phyloP scores from a whole-genome alignment of 2,329 filamentous ascomycete species.

The Mollisiaceae sp. region DNA sequence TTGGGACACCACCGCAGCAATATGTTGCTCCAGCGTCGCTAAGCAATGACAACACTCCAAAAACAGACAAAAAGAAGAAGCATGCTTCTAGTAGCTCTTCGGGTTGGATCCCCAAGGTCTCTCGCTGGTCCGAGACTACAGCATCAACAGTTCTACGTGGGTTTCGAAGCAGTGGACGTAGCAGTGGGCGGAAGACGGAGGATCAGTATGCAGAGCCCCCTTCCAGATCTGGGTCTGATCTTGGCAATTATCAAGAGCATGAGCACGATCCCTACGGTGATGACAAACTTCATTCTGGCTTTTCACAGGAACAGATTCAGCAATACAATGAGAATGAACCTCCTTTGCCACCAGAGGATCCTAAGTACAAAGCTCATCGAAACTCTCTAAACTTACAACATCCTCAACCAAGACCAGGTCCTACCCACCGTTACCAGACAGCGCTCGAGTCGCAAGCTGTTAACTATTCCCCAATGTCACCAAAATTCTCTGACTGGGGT shows the following conservation, averaged over 20 bases:
- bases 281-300: constrained; percentile 64
- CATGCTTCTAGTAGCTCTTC: constrained; percentile 86
- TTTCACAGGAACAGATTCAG: constrained; percentile 55
- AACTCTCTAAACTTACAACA: constrained; percentile 82
- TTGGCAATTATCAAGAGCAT: constrained; percentile 65
- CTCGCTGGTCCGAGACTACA: constrained; percentile 96
- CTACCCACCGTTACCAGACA: constrained; percentile 75
- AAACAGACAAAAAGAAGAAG: constrained; percentile 75
- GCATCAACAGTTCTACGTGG: constrained; percentile 83
- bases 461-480: constrained; percentile 64
- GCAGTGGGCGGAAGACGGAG: constrained; percentile 64
- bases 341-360: constrained; percentile 58
- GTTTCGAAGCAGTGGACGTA: constrained; percentile 69
- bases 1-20: constrained; percentile 64
- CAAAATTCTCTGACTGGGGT: constrained; percentile 66
- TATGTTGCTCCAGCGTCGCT: constrained; percentile 46
- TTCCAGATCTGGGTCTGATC: constrained; percentile 82
- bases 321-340: constrained; percentile 36
- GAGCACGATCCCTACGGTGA: constrained; percentile 61
- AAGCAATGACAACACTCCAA: constrained; percentile 82
- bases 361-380: constrained; percentile 82
- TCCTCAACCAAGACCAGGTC: constrained; percentile 76
- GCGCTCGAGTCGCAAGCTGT: constrained; percentile 76
- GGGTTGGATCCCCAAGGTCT: constrained; percentile 86
- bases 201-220: constrained; percentile 52